phyloP scores from a whole-genome alignment of 164 flowering plant genomes.

The Magnolia kwangsiensis region DNA sequence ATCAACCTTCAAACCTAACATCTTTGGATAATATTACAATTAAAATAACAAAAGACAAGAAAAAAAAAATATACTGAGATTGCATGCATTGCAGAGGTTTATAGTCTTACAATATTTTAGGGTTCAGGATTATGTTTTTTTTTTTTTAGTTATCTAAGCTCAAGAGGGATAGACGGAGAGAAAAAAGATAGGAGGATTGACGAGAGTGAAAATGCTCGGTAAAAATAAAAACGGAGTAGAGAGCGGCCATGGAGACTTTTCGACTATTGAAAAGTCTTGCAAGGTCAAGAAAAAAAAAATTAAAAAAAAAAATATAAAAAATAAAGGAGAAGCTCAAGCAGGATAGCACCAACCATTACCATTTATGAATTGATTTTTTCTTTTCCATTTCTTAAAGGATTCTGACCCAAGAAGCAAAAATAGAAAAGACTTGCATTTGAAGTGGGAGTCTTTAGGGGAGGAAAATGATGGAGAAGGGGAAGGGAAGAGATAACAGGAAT shows the following conservation, averaged over 20 bases:
- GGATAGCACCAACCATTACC: not conserved
- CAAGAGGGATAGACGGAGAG: constrained; percentile 40
- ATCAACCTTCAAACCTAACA: not conserved
- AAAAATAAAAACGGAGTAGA: not conserved
- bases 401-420: not conserved
- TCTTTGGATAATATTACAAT: not conserved
- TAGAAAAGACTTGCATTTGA: not conserved
- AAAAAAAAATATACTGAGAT: too few species aligned
- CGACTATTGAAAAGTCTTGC: constrained; percentile 36
- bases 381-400: not conserved
- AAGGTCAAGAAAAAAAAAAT: constrained; percentile 49
- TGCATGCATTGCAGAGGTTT: too few species aligned
- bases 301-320: not conserved
- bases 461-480: not conserved
- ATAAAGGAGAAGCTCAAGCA: not conserved
- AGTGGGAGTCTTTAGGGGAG: not conserved
- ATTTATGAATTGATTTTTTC: not conserved
- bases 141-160: constrained; percentile 19
- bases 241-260: not conserved
- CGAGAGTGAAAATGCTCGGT: not conserved
- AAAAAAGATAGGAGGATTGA: constrained; percentile 15
- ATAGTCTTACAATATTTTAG: too few species aligned
- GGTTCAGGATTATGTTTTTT: too few species aligned
- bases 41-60: not conserved
- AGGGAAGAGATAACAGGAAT: not conserved